Percentiles rank a stretch among this genome's conserved stretches.
Conservation (phyloP, 495 filamentous ascomycete species). For the Lophium mytilinum region DNA sequence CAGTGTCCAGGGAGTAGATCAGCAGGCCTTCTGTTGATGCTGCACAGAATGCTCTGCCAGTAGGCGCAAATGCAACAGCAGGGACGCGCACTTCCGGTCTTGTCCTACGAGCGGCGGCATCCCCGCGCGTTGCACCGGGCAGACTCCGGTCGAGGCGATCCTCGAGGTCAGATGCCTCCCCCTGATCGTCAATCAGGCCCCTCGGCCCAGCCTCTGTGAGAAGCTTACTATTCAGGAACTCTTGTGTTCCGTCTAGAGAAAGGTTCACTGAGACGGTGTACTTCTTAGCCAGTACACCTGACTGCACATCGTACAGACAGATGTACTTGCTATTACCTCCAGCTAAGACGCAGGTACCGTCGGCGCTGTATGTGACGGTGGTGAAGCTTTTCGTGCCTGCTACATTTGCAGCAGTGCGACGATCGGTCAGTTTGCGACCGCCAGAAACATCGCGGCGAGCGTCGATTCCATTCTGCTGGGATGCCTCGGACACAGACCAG, state of each 20-base stretch:
- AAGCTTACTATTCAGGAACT: conserved; percentile 85
- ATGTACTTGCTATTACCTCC: conserved; percentile 96
- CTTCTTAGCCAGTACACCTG: conserved; percentile 85
- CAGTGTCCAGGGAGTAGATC: conserved; percentile 74
- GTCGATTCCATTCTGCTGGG: conserved; percentile 73
- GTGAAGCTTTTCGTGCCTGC: conserved; percentile 84
- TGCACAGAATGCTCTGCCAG: conserved; percentile 84
- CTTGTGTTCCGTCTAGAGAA: conserved; percentile 88
- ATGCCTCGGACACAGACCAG: conserved; percentile 83
- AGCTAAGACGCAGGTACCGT: conserved; percentile 82
- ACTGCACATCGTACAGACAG: conserved; percentile 84
- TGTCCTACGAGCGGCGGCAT: conserved; percentile 65
- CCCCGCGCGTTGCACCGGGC: conserved; percentile 82
- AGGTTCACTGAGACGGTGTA: conserved; percentile 91
- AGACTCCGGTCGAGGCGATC: conserved; percentile 74
- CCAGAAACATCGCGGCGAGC: conserved; percentile 88
- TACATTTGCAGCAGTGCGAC: conserved; percentile 81
- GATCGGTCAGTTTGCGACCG: conserved; percentile 76
- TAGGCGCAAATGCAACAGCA: conserved; percentile 78
- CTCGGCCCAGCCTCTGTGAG: conserved; percentile 85
- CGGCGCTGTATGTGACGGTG: conserved; percentile 79
- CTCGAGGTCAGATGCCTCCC: conserved; percentile 82
- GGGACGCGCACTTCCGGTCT: conserved; percentile 80
- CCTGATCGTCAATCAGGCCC: conserved; percentile 74
- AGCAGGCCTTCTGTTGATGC: conserved; percentile 90